Evolutionary conservation across 2,329 filamentous ascomycete genomes (phyloP).

Genomic region (Septoria petroselini): DNA sequence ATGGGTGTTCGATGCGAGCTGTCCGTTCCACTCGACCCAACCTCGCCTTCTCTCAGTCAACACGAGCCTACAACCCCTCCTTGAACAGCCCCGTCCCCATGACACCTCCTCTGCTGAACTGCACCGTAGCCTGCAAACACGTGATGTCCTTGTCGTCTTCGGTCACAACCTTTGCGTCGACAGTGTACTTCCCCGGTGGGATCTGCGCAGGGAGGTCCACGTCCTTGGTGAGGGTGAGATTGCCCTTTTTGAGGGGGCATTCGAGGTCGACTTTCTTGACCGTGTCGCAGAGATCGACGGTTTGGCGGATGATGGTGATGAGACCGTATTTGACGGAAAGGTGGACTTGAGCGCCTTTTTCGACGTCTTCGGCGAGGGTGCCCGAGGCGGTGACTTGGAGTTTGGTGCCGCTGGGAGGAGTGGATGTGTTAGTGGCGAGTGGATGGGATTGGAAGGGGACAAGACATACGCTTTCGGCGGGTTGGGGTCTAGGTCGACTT

Average conservation of each 20-base stretch:
- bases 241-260: slow-evolving; percentile 82
- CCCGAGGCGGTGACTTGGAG: slow-evolving; percentile 78
- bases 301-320: slow-evolving; percentile 80
- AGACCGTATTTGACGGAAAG: slow-evolving; percentile 90
- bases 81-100: slow-evolving; percentile 24
- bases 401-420: slow-evolving; percentile 63
- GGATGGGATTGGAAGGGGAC: slow-evolving; percentile 1
- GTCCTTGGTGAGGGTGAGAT: slow-evolving; percentile 68
- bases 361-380: slow-evolving; percentile 67
- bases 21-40: too few species aligned
- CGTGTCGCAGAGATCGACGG: slow-evolving; percentile 83
- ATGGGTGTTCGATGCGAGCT: too few species aligned
- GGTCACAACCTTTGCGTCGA: slow-evolving; percentile 80
- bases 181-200: slow-evolving; percentile 85
- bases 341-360: slow-evolving; percentile 74
- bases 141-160: slow-evolving; percentile 72
- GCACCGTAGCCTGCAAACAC: slow-evolving; percentile 74
- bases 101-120: slow-evolving; percentile 52
- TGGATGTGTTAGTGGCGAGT: slow-evolving; percentile 6
- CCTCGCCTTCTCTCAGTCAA: too few species aligned
- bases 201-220: slow-evolving; percentile 84
- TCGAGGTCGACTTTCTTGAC: slow-evolving; percentile 81
- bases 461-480: slow-evolving; percentile 71
- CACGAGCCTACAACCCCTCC: slow-evolving; percentile 29
- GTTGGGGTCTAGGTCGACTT: slow-evolving; percentile 79